Evolutionary conservation across 257 asterid genomes (phyloP), one percentile per base, ranked within the genome.

Genomic region (Plectranthus barbatus): DNA sequence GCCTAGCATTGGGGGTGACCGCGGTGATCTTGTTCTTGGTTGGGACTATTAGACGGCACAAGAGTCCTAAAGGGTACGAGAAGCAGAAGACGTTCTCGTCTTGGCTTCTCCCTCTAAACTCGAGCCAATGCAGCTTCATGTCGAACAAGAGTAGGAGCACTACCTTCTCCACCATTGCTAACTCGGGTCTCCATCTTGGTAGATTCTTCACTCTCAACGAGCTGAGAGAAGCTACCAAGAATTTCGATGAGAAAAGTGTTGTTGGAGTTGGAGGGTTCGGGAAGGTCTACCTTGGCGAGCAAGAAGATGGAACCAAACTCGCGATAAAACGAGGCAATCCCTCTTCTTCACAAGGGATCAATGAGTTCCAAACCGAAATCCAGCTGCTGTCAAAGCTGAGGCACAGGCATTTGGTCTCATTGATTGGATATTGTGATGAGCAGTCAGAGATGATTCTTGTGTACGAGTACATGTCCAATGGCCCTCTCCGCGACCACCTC

Each of bases 221-320:
- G 46, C 67, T 89, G 3, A 74, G 75, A 0, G 81, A 75, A 5
- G 97, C 97, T 3, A 89, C 99, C 2, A 89, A 77, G 60, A 82
- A 81, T 42, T 92, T 92, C 14, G 92, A 84, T 21, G 95, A 89
- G 23, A 73, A 77, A 26, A 85, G 75, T 0, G 83, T 89, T 3
- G 77, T 90, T 2, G 97, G 97, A 33, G 90, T 92, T 9, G 97
- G 99, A 3, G 99, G 99, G 0, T 92, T 92, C n/a, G 99, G 97
- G 1, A 92, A 89, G 64, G 99, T 92, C n/a, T 92, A 80, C 67
- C 78, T 92, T 0, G 97, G 86, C 0, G 85, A 73, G 26, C 37
- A 71, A 8, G 83, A 80, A 1, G 86, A 77, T 17, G 95, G 98
- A 24, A 83, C 81, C 1, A 79, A 85, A 19, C 77, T 92, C 5